Evolutionary conservation across 2,329 filamentous ascomycete species (phyloP), one percentile per base, ranked within the genome.

Genomic region (Exserohilum turcica): DNA sequence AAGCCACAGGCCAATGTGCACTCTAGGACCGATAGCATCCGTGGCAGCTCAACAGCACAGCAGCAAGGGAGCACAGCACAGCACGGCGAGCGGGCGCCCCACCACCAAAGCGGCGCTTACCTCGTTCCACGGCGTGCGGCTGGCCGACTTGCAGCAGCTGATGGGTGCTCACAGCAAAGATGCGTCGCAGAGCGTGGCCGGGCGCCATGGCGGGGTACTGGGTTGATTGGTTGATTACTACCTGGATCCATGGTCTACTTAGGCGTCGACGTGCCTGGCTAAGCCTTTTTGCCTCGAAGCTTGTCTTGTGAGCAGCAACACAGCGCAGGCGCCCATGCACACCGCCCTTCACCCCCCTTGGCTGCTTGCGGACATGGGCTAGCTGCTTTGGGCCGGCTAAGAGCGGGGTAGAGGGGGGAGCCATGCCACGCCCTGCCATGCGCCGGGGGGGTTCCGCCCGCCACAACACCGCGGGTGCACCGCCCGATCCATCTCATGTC

Each of bases 231-330:
- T n/a, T n/a, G n/a, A n/a, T n/a, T n/a, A n/a, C n/a, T n/a, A n/a
- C n/a, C n/a, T n/a, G n/a, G n/a, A n/a, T n/a, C n/a, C n/a, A n/a
- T n/a, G n/a, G n/a, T n/a, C n/a, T n/a, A n/a, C n/a, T n/a, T n/a
- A n/a, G n/a, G n/a, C n/a, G n/a, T n/a, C n/a, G n/a, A 35, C 29
- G 29, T 31, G 53, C 45, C 19, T 46, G 18, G 54, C 57, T 57
- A 65, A 64, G 60, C 59, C 46, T 61, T 55, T 48, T 48, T 43
- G 43, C 49, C 38, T 18, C 21, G 52, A 64, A 61, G 63, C 63
- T 66, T 66, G 54, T 61, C 51, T 57, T 13, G 5, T 24, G 50
- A 52, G 47, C 39, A 27, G 18, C 29, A 27, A 18, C 28, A 9
- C 7, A 9, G 7, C 21, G 21, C 7, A 16, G 6, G 31, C 3